These are phyloP conservation scores for Myochromella boudieri DNA, from an alignment of 768 basidiomycete species.

Conservation along the genomic window DNA sequence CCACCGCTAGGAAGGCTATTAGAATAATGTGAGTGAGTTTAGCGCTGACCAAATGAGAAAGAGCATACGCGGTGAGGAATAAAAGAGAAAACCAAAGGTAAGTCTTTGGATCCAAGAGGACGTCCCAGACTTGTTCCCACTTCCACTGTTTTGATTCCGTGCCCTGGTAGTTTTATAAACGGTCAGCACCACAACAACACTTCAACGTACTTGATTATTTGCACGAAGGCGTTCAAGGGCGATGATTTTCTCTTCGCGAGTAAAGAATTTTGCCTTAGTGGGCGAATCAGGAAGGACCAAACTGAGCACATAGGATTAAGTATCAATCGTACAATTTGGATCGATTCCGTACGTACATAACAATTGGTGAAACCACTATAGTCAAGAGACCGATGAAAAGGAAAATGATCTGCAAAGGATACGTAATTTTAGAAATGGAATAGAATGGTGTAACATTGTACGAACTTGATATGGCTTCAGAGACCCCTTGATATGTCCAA, in stretches of 20 bases:
- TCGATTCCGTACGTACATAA: slow-evolving; percentile 32
- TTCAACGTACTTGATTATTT: slow-evolving; percentile 36
- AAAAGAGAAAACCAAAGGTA: slow-evolving; percentile 41
- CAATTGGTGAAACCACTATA: slow-evolving; percentile 33
- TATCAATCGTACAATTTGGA: too few relatives aligned
- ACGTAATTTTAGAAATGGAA: too few relatives aligned
- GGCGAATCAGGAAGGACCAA: slow-evolving; percentile 46
- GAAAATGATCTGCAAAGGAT: slow-evolving; percentile 39
- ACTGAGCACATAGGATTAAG: too few relatives aligned
- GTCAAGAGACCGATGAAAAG: slow-evolving; percentile 43
- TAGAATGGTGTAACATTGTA: slow-evolving; percentile 8
- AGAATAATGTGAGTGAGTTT: too few relatives aligned
- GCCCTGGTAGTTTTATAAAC: slow-evolving; percentile 27
- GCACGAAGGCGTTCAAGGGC: slow-evolving; percentile 42
- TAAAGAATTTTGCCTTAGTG: slow-evolving; percentile 39
- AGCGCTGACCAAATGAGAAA: too few relatives aligned
- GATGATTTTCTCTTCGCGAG: slow-evolving; percentile 38
- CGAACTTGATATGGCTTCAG: slow-evolving; percentile 41
- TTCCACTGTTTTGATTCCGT: slow-evolving; percentile 47
- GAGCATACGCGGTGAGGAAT: slow-evolving; percentile 40
- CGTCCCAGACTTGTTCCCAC: slow-evolving; percentile 41
- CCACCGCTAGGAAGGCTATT: slow-evolving; percentile 41
- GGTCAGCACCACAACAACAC: too few relatives aligned
- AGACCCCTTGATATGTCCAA: slow-evolving; percentile 36
- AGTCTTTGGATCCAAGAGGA: slow-evolving; percentile 38